A percentile compares a stretch with the other conserved stretches of the same genome.
Conservation (phyloP, 768 basidiomycete genomes). For the Imleria badia region DNA sequence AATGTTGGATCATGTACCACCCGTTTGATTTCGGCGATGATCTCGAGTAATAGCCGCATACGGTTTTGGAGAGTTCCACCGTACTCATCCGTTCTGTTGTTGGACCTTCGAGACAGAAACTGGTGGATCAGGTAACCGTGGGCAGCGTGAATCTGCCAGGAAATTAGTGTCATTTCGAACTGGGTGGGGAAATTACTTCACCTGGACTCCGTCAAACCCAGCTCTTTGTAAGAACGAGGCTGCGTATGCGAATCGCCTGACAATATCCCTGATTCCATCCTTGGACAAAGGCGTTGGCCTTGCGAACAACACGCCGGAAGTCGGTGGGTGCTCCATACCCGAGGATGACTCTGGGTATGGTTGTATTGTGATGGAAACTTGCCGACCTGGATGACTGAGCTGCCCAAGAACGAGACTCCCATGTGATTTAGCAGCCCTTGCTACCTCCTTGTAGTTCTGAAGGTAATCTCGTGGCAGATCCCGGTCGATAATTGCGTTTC, state of each 20-base stretch:
- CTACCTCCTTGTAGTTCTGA: constrained; percentile 19
- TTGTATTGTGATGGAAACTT: constrained; percentile 35
- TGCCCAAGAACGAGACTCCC: constrained; percentile 34
- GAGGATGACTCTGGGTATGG: constrained; percentile 36
- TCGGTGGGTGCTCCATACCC: constrained; percentile 35
- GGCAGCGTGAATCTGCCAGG: constrained; percentile 40
- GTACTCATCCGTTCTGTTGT: constrained; percentile 54
- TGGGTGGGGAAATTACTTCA: constrained; percentile 8
- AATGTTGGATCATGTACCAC: constrained; percentile 35
- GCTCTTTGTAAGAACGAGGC: constrained; percentile 54
- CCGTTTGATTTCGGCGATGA: constrained; percentile 42
- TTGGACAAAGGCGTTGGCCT: constrained; percentile 40
- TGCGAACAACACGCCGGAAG: constrained; percentile 32
- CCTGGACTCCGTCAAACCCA: constrained; percentile 69
- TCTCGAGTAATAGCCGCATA: constrained; percentile 46
- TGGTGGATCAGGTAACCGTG: constrained; percentile 49
- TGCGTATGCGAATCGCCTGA: constrained; percentile 49
- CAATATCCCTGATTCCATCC: constrained; percentile 50
- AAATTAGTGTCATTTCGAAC: not conserved
- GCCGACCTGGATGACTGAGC: constrained; percentile 35
- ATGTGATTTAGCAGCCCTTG: constrained; percentile 31
- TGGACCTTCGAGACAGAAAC: constrained; percentile 44
- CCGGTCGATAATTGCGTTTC: constrained; percentile 33
- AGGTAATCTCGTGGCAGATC: constrained; percentile 28
- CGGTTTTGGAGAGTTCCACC: constrained; percentile 56